Conservation (phyloP, 805 yeast species). For the Vanderwaltozyma polyspora region DNA sequence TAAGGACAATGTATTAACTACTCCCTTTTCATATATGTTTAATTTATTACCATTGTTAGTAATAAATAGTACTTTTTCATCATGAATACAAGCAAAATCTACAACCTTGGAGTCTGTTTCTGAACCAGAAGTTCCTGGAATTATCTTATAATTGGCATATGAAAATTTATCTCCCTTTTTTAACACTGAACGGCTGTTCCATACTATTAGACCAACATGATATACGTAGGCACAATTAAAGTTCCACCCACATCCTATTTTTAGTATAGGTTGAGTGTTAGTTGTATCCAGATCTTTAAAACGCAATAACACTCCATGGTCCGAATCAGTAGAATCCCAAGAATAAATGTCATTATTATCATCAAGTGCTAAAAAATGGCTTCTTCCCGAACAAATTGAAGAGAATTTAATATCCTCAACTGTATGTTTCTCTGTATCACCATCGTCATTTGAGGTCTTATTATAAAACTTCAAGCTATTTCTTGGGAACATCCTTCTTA, state of each 20-base stretch:
- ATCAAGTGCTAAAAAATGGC: slow-evolving; percentile 53
- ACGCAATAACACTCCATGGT: slow-evolving; percentile 34
- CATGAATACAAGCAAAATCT: slow-evolving; percentile 43
- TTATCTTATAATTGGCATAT: slow-evolving; percentile 30
- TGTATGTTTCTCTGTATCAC: slow-evolving; percentile 10
- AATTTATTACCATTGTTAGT: slow-evolving; percentile 33
- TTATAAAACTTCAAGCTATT: slow-evolving; percentile 16
- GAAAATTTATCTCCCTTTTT: slow-evolving; percentile 23
- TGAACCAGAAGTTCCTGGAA: slow-evolving; percentile 32
- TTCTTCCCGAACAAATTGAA: slow-evolving; percentile 50
- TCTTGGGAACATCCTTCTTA: slow-evolving; percentile 22
- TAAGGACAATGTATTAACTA: slow-evolving; percentile 6
- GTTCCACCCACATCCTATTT: slow-evolving; percentile 60
- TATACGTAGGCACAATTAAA: slow-evolving; percentile 39
- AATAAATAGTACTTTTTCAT: slow-evolving; percentile 41
- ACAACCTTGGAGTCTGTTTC: slow-evolving; percentile 29
- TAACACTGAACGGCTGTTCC: slow-evolving; percentile 35
- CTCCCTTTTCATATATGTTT: slow-evolving; percentile 22
- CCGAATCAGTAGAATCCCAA: slow-evolving; percentile 44
- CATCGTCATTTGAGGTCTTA: not conserved
- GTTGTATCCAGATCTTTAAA: slow-evolving; percentile 25
- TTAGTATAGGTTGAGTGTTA: slow-evolving; percentile 27
- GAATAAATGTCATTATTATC: slow-evolving; percentile 38
- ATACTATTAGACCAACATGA: slow-evolving; percentile 44
- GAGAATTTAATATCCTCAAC: slow-evolving; percentile 28